A percentile compares a stretch with the other conserved stretches of the same genome.
phyloP scores from a whole-genome alignment of 2,329 filamentous ascomycete genomes.

The Cadophora sp. region DNA sequence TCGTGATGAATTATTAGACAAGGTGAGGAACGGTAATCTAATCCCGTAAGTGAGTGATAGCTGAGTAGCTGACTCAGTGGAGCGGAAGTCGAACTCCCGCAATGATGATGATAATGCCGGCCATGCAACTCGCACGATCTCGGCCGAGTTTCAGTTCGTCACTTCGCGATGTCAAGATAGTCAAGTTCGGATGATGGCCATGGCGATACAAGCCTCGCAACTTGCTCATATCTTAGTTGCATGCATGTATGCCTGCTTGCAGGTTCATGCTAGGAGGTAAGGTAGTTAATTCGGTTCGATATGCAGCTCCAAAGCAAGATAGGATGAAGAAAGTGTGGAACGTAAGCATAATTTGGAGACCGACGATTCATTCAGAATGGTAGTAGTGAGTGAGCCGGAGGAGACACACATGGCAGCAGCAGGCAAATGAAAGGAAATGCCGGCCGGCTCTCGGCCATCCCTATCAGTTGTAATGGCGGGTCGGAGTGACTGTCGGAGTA shows the following conservation, averaged over 20 bases:
- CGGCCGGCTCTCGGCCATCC: background rate
- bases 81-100: no score
- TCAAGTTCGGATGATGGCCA: constrained; percentile 6
- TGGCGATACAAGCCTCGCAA: constrained; percentile 9
- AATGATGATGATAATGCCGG: no score
- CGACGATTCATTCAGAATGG: background rate
- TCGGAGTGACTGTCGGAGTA: background rate
- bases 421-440: constrained; percentile 2
- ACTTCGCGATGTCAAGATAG: background rate
- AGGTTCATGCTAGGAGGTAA: constrained; percentile 18
- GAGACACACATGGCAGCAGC: background rate
- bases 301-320: background rate
- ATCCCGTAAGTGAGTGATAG: no score
- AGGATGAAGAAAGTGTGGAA: background rate
- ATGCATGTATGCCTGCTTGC: background rate
- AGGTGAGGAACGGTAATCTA: background rate
- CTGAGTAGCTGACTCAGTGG: background rate
- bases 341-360: background rate
- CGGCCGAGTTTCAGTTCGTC: background rate
- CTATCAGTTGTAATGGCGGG: background rate
- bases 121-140: background rate
- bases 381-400: background rate
- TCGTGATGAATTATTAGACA: background rate
- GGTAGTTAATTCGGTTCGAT: no score
- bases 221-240: background rate